Percentiles rank a stretch among this genome's conserved stretches.
Conservation (phyloP, 306 rosid genomes). For the Nissolia schottii region DNA sequence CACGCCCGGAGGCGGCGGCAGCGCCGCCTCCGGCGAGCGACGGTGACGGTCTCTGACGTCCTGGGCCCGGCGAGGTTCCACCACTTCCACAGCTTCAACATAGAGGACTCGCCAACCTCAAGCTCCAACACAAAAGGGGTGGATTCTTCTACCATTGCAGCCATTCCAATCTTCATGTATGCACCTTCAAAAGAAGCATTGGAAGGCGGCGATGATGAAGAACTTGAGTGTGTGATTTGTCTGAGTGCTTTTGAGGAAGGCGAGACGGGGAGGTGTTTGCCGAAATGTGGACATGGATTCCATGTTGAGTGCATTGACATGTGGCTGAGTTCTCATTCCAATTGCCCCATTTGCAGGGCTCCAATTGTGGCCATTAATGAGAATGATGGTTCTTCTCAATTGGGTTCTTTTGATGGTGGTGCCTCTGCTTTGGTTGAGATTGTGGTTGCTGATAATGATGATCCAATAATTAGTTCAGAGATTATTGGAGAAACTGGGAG, state of each 20-base stretch:
- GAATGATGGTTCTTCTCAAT: constrained; percentile 8
- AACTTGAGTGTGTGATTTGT: constrained; percentile 77
- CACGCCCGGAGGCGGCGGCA: constrained; percentile 4
- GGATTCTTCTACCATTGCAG: constrained; percentile 41
- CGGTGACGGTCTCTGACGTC: constrained; percentile 52
- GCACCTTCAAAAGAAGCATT: background rate
- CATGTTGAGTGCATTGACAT: constrained; percentile 81
- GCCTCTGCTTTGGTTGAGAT: constrained; percentile 33
- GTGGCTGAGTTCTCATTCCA: constrained; percentile 81
- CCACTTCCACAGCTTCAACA: constrained; percentile 42
- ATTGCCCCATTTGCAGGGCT: constrained; percentile 85
- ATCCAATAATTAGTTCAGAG: constrained; percentile 36
- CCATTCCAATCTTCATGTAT: constrained; percentile 65
- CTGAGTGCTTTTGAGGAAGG: constrained; percentile 59
- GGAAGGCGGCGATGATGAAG: background rate
- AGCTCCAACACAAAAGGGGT: constrained; percentile 55
- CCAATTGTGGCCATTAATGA: constrained; percentile 24
- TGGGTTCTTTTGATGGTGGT: constrained; percentile 4
- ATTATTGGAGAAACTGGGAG: constrained; percentile 17
- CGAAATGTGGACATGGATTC: constrained; percentile 74
- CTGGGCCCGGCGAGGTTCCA: constrained; percentile 58
- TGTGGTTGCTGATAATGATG: constrained; percentile 30
- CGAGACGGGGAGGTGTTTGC: constrained; percentile 63
- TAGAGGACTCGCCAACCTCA: constrained; percentile 37
- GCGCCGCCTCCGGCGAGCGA: constrained; percentile 40